These are phyloP conservation scores for Rhizophagus prolifer DNA, from an alignment of 192 early-diverging fungal genomes.

Conservation along the genomic window DNA sequence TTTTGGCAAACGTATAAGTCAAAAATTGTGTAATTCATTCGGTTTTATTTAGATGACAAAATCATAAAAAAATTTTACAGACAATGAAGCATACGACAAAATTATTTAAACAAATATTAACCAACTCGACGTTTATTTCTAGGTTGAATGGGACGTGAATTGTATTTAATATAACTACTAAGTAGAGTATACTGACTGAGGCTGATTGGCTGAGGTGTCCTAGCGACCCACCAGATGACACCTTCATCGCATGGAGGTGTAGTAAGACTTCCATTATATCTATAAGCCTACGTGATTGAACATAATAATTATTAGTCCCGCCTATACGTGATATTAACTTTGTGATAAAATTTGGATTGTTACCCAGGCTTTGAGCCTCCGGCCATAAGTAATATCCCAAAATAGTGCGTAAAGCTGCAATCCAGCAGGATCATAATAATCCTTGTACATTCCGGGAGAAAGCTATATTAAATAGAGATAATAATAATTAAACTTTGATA, in stretches of 20 bases:
- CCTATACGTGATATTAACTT: no score
- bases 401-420: no score
- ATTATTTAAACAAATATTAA: no score
- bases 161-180: conserved; percentile 41
- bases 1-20: no score
- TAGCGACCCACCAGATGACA: conserved; percentile 52
- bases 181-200: conserved; percentile 37
- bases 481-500: not conserved
- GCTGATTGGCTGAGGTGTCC: conserved; percentile 36
- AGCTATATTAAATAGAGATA: not conserved
- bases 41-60: no score
- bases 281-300: conserved; percentile 22
- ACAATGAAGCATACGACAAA: no score
- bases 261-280: conserved; percentile 58
- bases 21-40: no score
- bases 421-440: no score
- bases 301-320: no score
- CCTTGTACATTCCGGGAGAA: no score
- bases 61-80: no score
- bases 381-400: no score
- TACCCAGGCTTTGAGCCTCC: not conserved
- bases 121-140: not conserved
- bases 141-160: conserved; percentile 38
- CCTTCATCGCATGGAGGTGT: conserved; percentile 66
- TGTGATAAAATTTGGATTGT: not conserved